Evolutionary conservation across 768 basidiomycete genomes (phyloP).

Genomic region (Agaricus sinodeliciosus): DNA sequence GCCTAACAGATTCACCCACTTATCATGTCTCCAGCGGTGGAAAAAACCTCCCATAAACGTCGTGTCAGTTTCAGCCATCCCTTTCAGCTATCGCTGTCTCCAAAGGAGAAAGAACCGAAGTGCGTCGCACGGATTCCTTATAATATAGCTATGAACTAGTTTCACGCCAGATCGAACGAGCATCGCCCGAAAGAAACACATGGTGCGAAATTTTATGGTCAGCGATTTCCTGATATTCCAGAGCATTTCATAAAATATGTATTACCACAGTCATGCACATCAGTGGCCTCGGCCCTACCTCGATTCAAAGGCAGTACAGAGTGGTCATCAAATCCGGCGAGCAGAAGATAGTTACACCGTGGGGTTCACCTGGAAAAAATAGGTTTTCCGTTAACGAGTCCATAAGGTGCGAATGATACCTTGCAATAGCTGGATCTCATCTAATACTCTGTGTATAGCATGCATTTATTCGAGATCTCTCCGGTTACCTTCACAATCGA

Average conservation of each 20-base stretch:
- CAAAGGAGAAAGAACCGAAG: neutral
- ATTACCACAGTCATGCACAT: neutral
- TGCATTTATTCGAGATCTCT: neutral
- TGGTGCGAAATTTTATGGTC: constrained; percentile 1
- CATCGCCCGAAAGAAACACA: neutral
- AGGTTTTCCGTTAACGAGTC: neutral
- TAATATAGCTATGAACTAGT: neutral
- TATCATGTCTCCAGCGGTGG: neutral
- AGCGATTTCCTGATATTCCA: neutral
- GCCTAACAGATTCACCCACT: neutral
- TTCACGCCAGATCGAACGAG: neutral
- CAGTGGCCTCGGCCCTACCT: neutral
- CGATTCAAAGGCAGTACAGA: neutral
- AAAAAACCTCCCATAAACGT: neutral
- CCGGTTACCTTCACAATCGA: neutral
- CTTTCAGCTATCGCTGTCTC: neutral
- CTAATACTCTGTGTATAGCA: neutral
- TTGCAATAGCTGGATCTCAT: neutral
- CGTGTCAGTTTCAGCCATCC: neutral
- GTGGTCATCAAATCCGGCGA: neutral
- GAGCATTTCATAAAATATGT: neutral
- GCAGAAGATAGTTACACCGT: neutral
- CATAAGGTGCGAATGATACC: neutral
- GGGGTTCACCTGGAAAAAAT: neutral
- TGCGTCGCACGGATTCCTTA: neutral